phyloP scores from a whole-genome alignment of 495 filamentous ascomycete species.

The Neurospora cerealis region DNA sequence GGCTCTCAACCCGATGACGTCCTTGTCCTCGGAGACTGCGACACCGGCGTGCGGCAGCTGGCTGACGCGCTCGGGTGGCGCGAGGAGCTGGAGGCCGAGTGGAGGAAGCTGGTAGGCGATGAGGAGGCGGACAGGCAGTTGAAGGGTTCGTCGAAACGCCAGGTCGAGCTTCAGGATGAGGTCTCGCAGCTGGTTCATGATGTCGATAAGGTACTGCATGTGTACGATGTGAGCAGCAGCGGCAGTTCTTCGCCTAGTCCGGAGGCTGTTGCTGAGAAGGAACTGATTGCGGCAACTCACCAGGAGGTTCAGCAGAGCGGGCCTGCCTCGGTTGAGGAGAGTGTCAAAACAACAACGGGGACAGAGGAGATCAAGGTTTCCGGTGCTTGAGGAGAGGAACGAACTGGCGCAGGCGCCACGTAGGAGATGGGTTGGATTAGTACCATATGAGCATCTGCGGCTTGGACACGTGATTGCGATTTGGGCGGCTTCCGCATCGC shows the following conservation, averaged over 20 bases:
- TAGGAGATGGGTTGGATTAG: not conserved
- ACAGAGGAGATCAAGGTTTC: not conserved
- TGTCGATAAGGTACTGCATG: constrained; percentile 26
- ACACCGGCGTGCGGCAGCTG: constrained; percentile 72
- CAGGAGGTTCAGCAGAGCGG: not conserved
- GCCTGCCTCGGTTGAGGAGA: not conserved
- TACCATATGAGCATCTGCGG: not conserved
- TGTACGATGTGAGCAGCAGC: constrained; percentile 15
- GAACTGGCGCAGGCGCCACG: not conserved
- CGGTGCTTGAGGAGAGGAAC: not conserved
- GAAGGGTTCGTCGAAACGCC: constrained; percentile 15
- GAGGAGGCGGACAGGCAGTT: constrained; percentile 33
- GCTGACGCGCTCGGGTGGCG: constrained; percentile 78
- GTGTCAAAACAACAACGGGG: not conserved
- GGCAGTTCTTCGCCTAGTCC: not conserved
- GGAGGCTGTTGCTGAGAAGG: constrained; percentile 7
- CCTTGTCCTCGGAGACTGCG: constrained; percentile 45
- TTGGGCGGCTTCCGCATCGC: not conserved
- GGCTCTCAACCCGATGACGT: constrained; percentile 45
- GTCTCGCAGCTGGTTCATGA: constrained; percentile 26
- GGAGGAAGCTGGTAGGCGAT: constrained; percentile 31
- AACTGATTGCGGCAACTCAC: not conserved
- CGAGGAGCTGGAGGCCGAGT: constrained; percentile 61
- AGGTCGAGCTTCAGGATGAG: constrained; percentile 19
- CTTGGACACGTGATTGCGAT: not conserved